phyloP scores from a whole-genome alignment of 441 rosid genomes.

The Breynia disticha region DNA sequence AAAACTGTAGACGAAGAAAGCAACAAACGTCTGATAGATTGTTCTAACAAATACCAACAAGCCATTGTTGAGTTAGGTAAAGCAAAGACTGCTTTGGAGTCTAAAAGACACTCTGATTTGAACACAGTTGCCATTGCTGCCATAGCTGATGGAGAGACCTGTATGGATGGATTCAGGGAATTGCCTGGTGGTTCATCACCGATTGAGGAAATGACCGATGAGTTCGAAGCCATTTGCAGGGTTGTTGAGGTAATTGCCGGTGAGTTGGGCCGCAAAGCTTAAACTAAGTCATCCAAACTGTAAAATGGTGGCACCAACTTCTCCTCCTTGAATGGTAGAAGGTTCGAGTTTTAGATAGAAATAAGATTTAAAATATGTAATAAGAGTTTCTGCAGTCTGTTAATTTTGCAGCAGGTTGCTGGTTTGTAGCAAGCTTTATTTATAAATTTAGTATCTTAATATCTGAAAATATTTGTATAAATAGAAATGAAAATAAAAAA shows the following conservation, averaged over 20 bases:
- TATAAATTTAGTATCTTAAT: too few relatives aligned
- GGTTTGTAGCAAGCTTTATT: too few relatives aligned
- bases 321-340: too few relatives aligned
- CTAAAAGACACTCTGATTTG: slow-evolving; percentile 7
- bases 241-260: slow-evolving; percentile 5
- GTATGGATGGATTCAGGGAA: slow-evolving; percentile 13
- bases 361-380: too few relatives aligned
- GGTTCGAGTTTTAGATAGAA: too few relatives aligned
- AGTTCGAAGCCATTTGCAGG: slow-evolving; percentile 10
- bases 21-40: slow-evolving; percentile 21
- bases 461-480: too few relatives aligned
- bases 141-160: slow-evolving; percentile 11
- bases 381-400: too few relatives aligned
- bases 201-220: slow-evolving; percentile 2
- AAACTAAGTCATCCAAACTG: too few relatives aligned
- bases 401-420: too few relatives aligned
- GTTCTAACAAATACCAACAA: slow-evolving; percentile 20
- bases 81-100: slow-evolving; percentile 11
- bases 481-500: too few relatives aligned
- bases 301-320: too few relatives aligned
- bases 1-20: slow-evolving; percentile 2
- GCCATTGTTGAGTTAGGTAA: slow-evolving; percentile 19
- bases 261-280: too few relatives aligned
- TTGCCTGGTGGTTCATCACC: neutral
- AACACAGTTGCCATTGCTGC: slow-evolving; percentile 13